Evolutionary conservation across 2,329 filamentous ascomycete species (phyloP), one percentile per base, ranked within the genome.

Genomic region (Teratosphaeriaceae sp.): DNA sequence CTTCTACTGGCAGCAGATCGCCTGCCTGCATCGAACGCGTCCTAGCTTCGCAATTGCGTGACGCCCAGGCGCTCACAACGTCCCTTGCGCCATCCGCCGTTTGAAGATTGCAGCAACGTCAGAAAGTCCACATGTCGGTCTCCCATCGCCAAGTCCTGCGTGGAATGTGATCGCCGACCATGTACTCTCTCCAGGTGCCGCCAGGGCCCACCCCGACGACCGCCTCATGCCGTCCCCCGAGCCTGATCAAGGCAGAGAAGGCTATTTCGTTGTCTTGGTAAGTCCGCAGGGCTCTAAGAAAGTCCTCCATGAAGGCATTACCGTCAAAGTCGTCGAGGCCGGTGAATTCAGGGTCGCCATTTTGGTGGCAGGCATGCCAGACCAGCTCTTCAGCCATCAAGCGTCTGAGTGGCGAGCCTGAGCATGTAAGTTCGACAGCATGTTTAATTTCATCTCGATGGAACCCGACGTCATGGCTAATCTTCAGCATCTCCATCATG

Each of bases 401-500:
- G 15, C 35, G 19, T 3, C 35, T 9, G 12, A 38, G 19, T 15
- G 12, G 12, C 7, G 35, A 23, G 8, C 19, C 19, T 12, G 35
- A 24, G 35, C 35, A 13, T 23, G 35, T 24, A 12, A 24, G 21
- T 12, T 38, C 20, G 35, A 34, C 18, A 12, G 15, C 31, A 34
- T 15, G 35, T 19, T 38, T 24, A n/a, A n/a, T n/a, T n/a, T n/a
- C n/a, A n/a, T n/a, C n/a, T n/a, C n/a, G n/a, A n/a, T n/a, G n/a
- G n/a, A n/a, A n/a, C n/a, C n/a, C n/a, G n/a, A n/a, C n/a, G n/a
- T n/a, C n/a, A n/a, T n/a, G n/a, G n/a, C n/a, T n/a, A n/a, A n/a
- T n/a, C 31, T 3, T 8, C 5, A 39, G 37, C 37, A 39, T 5
- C 16, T 16, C 20, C 3, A 39, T 12, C 42, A 44, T 44, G 7